Conservation (phyloP, 176 grass and related monocot species). For the Carex pumila region DNA sequence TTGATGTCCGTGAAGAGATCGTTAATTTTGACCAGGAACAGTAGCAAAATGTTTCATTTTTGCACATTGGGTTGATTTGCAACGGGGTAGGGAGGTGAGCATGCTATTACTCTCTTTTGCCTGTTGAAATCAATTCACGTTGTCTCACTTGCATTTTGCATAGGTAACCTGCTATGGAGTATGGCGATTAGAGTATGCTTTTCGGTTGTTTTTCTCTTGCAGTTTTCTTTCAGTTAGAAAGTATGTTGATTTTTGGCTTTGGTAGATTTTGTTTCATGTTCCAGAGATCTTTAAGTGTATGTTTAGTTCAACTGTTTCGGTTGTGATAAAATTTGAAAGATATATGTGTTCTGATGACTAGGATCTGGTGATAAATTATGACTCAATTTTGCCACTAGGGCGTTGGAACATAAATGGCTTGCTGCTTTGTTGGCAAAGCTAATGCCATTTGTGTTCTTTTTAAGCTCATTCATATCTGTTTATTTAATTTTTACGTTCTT, state of each 20-base stretch:
- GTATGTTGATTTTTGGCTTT: neutral
- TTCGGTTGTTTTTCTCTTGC: neutral
- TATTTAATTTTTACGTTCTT: no score
- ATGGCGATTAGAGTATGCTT: neutral
- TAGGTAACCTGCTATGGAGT: neutral
- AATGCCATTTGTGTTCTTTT: neutral
- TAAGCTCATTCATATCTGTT: no score
- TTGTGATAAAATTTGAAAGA: neutral
- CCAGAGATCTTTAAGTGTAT: constrained; percentile 1
- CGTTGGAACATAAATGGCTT: neutral
- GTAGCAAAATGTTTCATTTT: constrained; percentile 30
- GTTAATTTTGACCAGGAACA: constrained; percentile 56
- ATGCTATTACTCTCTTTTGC: neutral
- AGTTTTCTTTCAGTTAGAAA: neutral
- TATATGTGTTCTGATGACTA: neutral
- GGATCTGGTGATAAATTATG: neutral
- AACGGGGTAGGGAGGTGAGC: neutral
- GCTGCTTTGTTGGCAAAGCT: neutral
- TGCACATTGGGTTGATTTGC: neutral
- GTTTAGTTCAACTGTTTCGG: neutral
- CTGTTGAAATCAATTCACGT: neutral
- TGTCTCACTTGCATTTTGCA: neutral
- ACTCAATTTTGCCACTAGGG: neutral
- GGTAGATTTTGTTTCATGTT: constrained; percentile 4
- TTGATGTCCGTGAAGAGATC: constrained; percentile 48